phyloP scores from a whole-genome alignment of 129 eudicot species.

The Oenanthe sinensis region DNA sequence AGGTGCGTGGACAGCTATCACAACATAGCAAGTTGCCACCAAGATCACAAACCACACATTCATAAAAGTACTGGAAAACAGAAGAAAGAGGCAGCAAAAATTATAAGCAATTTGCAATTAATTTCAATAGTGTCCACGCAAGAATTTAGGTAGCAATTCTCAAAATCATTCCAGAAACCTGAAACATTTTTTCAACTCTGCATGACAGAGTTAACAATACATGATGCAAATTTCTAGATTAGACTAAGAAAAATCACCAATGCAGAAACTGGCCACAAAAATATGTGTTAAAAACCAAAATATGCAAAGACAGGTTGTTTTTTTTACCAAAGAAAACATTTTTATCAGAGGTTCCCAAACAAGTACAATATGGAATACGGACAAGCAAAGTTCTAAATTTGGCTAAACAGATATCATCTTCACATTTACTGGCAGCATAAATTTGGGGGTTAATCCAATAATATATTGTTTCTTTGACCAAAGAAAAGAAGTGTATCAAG shows the following conservation, averaged over 20 bases:
- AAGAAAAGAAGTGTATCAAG: background rate
- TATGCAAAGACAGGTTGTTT: background rate
- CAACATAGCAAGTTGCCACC: constrained; percentile 85
- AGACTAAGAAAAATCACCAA: background rate
- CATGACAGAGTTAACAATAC: background rate
- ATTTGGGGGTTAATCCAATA: background rate
- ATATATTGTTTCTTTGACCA: background rate
- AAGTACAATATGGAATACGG: background rate
- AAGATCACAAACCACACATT: constrained; percentile 76
- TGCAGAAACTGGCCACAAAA: background rate
- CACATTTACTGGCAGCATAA: background rate
- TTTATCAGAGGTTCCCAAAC: background rate
- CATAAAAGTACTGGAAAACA: constrained; percentile 51
- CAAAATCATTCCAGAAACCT: background rate
- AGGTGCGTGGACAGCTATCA: constrained; percentile 67
- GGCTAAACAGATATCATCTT: background rate
- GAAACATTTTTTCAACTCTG: background rate
- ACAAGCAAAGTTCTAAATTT: background rate
- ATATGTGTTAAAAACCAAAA: background rate
- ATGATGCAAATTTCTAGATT: background rate
- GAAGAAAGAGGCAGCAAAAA: constrained; percentile 8
- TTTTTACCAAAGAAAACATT: background rate
- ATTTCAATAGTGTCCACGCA: background rate
- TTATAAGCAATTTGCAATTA: background rate
- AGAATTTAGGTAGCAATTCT: background rate